Evolutionary conservation across 78 protist genomes (phyloP), one percentile per base, ranked within the genome.

Genomic region (Emiliania huxleyi): DNA sequence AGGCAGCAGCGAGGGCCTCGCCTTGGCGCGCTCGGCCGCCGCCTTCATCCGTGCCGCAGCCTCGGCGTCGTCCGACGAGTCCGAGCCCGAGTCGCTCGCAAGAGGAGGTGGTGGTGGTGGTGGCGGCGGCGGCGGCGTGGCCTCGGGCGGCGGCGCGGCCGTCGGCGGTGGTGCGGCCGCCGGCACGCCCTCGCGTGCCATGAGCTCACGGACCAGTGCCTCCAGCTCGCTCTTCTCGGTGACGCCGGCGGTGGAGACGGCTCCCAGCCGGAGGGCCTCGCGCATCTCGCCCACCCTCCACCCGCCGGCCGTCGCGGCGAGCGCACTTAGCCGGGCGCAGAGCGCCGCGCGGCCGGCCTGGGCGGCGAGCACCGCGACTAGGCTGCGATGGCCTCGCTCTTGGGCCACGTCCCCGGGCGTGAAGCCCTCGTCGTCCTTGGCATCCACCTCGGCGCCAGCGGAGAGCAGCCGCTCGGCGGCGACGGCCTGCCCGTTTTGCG

Each of bases 211-310:
- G 75, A 62, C 75, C 75, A 62, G 3, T 5, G 75, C 23, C n/a
- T 23, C 83, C 37, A 77, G 85, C 85, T 77, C 85, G 5, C 46
- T 4, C 85, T 77, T 77, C 85, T 77, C 85, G 48, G 85, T 40
- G 46, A 77, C 85, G 33, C n/a, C 44, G 35, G 2, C 46, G n/a
- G 19, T 4, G 85, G 11, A 21, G 48, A 77, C 46, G 35, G 26
- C n/a, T 2, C 46, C n/a, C 49, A 21, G 48, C 49, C n/a, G 15
- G 29, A 77, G 85, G 35, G 46, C 85, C 48, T 21, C 48, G 46
- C 4, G 37, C 85, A 77, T 37, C 48, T 37, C 49, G 33, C 48
- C 26, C 85, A 77, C 85, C 44, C 18, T 4, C 85, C 48, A 40
- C 85, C 19, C n/a, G 48, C 48, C 42, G 15, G 15, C 42, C 35